Evolutionary conservation across 2,329 filamentous ascomycete genomes (phyloP).

Genomic region (Cladosporium oxysporum): DNA sequence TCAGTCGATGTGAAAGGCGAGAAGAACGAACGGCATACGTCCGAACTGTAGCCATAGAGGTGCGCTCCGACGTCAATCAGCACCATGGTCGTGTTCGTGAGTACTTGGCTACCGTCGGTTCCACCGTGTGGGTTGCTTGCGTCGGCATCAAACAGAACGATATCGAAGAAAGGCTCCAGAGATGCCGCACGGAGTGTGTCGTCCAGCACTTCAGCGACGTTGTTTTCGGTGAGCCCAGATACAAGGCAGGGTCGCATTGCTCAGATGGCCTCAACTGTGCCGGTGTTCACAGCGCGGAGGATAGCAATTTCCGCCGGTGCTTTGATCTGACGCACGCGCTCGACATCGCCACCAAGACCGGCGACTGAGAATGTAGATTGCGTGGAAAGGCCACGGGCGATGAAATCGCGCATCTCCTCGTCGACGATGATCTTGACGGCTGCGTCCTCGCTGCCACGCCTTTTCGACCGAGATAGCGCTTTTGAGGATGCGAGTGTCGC

Average conservation of each 20-base stretch:
- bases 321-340: constrained; percentile 62
- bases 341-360: constrained; percentile 56
- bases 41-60: constrained; percentile 63
- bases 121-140: constrained; percentile 58
- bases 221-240: constrained; percentile 58
- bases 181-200: constrained; percentile 56
- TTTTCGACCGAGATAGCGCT: constrained; percentile 17
- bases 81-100: constrained; percentile 58
- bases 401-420: constrained; percentile 66
- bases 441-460: constrained; percentile 22
- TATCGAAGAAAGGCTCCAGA: constrained; percentile 62
- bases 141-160: constrained; percentile 62
- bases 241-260: constrained; percentile 59
- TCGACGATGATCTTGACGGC: constrained; percentile 59
- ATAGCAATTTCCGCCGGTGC: constrained; percentile 58
- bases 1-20: constrained; percentile 37
- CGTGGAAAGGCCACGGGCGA: constrained; percentile 56
- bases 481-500: constrained; percentile 47
- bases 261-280: constrained; percentile 61
- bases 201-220: constrained; percentile 59
- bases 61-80: constrained; percentile 65
- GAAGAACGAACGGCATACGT: constrained; percentile 64
- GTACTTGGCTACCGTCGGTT: constrained; percentile 51
- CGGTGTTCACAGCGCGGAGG: constrained; percentile 63
- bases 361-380: constrained; percentile 57